Conservation (phyloP, 257 asterid species). For the Solanum pennellii region DNA sequence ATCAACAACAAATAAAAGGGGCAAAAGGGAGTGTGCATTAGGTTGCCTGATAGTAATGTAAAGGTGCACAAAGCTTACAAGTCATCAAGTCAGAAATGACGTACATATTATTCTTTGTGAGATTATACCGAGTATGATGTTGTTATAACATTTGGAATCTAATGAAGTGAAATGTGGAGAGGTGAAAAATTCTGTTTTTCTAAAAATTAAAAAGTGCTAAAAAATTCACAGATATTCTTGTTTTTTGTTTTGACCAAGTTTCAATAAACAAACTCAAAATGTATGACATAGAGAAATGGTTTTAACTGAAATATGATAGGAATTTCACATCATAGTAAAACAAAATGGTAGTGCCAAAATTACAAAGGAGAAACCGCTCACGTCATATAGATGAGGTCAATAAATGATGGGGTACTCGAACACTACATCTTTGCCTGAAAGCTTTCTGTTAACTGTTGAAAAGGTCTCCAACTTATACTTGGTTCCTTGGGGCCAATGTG, state of each 20-base stretch:
- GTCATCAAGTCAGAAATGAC: neutral
- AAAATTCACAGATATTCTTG: neutral
- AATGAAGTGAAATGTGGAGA: neutral
- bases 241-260: neutral
- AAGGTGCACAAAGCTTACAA: neutral
- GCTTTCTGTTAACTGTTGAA: constrained; percentile 35
- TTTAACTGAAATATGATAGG: neutral
- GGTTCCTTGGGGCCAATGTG: constrained; percentile 10
- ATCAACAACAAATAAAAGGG: no score
- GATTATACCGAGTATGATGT: no score
- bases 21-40: no score
- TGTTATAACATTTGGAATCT: neutral
- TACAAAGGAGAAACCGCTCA: neutral
- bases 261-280: neutral
- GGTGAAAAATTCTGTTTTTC: neutral
- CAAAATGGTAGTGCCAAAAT: neutral
- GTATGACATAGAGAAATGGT: neutral
- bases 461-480: constrained; percentile 27
- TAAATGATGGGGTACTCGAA: constrained; percentile 19
- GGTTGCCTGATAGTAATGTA: neutral
- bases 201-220: neutral
- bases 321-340: neutral
- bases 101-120: neutral
- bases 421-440: constrained; percentile 32
- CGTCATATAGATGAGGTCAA: neutral